Percentiles rank a stretch among this genome's conserved stretches.
phyloP scores from a whole-genome alignment of 169 alveolate genomes.

The Cryptosporidium muris region DNA sequence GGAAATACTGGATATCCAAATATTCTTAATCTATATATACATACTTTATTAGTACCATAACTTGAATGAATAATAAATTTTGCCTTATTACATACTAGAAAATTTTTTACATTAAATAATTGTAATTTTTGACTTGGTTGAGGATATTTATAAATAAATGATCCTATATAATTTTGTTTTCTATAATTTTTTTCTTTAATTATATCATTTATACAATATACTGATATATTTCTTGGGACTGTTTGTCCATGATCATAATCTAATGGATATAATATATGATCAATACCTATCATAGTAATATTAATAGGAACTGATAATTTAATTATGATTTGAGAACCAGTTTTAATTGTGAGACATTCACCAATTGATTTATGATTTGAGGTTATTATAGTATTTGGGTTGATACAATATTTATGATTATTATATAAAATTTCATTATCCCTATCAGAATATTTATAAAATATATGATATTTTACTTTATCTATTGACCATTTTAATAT shows the following conservation, averaged over 20 bases:
- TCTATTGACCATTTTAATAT: neutral
- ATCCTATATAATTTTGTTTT: neutral
- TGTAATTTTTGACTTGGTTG: constrained; percentile 29
- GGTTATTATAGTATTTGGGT: constrained; percentile 19
- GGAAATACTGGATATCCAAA: constrained; percentile 5
- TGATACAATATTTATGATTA: constrained; percentile 10
- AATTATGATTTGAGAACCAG: constrained; percentile 19
- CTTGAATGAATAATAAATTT: constrained; percentile 44
- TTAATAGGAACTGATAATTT: constrained; percentile 22
- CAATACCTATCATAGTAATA: constrained; percentile 38
- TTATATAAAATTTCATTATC: constrained; percentile 5
- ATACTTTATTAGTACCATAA: constrained; percentile 16
- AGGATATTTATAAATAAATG: constrained; percentile 35
- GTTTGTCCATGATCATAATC: constrained; percentile 54
- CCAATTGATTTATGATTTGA: constrained; percentile 33
- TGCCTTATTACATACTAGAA: constrained; percentile 4
- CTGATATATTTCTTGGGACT: constrained; percentile 60
- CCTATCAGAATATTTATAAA: neutral
- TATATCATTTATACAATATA: constrained; percentile 5
- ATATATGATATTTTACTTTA: neutral
- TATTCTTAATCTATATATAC: constrained; percentile 51
- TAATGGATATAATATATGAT: constrained; percentile 34
- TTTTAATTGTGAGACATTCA: constrained; percentile 1
- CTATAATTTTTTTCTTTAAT: neutral
- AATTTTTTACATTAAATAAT: constrained; percentile 2